A percentile compares a stretch with the other conserved stretches of the same genome.
Evolutionary conservation across 257 asterid genomes (phyloP).

Genomic region (Solanum chmielewskii): DNA sequence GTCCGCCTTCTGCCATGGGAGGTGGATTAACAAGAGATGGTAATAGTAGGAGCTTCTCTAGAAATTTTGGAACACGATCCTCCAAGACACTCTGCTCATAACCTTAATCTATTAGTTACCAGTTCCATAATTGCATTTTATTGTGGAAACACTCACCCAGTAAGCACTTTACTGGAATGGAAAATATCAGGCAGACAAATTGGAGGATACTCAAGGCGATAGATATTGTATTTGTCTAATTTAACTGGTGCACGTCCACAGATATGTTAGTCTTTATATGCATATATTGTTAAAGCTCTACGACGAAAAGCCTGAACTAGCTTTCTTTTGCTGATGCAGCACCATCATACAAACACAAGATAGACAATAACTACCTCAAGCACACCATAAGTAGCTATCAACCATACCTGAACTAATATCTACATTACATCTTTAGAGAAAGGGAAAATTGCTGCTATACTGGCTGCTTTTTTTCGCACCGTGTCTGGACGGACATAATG

Average conservation of each 20-base stretch:
- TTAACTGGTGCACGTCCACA: neutral
- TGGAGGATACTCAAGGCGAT: neutral
- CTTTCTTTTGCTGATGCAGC: neutral
- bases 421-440: conserved; percentile 96
- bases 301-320: neutral
- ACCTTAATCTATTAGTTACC: neutral
- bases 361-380: neutral
- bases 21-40: conserved; percentile 91
- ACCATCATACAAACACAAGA: neutral
- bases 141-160: neutral
- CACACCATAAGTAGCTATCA: conserved; percentile 1
- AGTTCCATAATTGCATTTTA: neutral
- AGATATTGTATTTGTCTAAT: neutral
- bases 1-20: conserved; percentile 95
- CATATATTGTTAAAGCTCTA: neutral
- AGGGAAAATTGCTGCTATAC: conserved; percentile 90
- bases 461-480: conserved; percentile 94
- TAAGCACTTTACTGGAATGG: neutral
- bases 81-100: conserved; percentile 75
- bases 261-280: neutral
- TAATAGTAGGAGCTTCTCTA: conserved; percentile 75
- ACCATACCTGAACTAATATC: conserved; percentile 83
- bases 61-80: conserved; percentile 90
- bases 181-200: neutral
- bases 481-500: conserved; percentile 45